A percentile compares a stretch with the other conserved stretches of the same genome.
These are phyloP conservation scores for Claviceps digitariae DNA, from an alignment of 2,329 filamentous ascomycete genomes.

Conservation along the genomic window DNA sequence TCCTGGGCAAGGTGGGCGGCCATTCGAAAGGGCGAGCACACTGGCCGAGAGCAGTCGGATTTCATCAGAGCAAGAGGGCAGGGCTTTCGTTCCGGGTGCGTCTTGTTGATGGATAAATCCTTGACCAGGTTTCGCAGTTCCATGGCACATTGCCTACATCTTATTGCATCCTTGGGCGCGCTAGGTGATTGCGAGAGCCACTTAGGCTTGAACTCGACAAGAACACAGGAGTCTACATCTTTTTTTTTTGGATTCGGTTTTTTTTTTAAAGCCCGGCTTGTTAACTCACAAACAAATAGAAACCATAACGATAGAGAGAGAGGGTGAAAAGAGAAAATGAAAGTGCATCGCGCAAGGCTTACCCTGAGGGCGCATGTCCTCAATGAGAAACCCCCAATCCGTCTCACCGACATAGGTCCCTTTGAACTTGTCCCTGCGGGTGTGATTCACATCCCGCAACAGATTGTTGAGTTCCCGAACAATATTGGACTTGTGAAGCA, in stretches of 20 bases:
- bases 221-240: conserved; percentile 18
- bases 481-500: conserved; percentile 22
- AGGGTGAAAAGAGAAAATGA: not conserved
- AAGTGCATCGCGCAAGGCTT: conserved; percentile 5
- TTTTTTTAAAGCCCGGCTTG: not conserved
- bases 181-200: conserved; percentile 68
- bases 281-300: not conserved
- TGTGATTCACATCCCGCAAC: conserved; percentile 34
- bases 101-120: conserved; percentile 19
- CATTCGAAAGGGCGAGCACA: conserved; percentile 28
- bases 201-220: conserved; percentile 73
- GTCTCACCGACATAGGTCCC: conserved; percentile 37
- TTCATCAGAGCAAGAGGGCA: conserved; percentile 55
- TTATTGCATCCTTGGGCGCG: conserved; percentile 45
- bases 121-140: conserved; percentile 23
- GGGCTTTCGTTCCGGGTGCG: conserved; percentile 30
- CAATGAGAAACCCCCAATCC: conserved; percentile 56
- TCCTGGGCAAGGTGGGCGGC: conserved; percentile 19
- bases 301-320: not conserved
- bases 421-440: conserved; percentile 30
- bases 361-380: conserved; percentile 47
- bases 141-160: conserved; percentile 64
- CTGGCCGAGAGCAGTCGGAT: conserved; percentile 29
- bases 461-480: conserved; percentile 36
- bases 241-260: not conserved